These are phyloP conservation scores for Onygena corvina DNA, from an alignment of 2,329 filamentous ascomycete genomes.

Conservation along the genomic window DNA sequence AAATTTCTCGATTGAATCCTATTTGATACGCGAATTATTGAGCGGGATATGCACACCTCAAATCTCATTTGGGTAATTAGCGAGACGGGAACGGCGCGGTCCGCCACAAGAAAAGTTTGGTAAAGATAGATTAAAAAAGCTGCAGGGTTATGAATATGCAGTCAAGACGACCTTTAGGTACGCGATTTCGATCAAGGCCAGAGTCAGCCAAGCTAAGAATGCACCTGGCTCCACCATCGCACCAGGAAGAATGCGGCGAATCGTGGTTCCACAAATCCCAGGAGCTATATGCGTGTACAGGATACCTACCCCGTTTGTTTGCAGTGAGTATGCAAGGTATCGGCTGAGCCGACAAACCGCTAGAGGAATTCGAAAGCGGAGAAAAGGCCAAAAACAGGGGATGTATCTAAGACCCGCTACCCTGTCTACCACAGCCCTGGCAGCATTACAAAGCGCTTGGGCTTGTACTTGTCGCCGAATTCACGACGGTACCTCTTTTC, in stretches of 20 bases:
- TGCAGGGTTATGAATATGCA: slow-evolving; percentile 2
- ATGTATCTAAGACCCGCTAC: neutral
- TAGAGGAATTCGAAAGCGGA: neutral
- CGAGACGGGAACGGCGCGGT: neutral
- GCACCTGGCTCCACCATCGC: neutral
- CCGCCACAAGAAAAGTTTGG: neutral
- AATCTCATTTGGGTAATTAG: no score
- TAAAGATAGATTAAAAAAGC: neutral
- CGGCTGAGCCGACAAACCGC: neutral
- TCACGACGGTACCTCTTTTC: slow-evolving; percentile 80
- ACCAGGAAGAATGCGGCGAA: neutral
- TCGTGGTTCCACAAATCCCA: neutral
- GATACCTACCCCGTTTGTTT: neutral
- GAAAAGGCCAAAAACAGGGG: neutral
- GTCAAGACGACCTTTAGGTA: neutral
- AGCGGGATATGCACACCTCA: no score
- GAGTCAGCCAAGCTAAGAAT: neutral
- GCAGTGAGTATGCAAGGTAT: neutral
- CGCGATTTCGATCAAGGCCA: slow-evolving; percentile 3
- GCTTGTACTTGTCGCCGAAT: slow-evolving; percentile 89
- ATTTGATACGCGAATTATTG: no score
- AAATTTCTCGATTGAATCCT: no score
- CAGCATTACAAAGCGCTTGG: slow-evolving; percentile 74
- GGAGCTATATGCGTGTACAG: neutral
- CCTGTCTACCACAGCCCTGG: slow-evolving; percentile 56